Base-by-base conservation (phyloP, 495 filamentous ascomycete species). In the Xylaria cubensis region DNA sequence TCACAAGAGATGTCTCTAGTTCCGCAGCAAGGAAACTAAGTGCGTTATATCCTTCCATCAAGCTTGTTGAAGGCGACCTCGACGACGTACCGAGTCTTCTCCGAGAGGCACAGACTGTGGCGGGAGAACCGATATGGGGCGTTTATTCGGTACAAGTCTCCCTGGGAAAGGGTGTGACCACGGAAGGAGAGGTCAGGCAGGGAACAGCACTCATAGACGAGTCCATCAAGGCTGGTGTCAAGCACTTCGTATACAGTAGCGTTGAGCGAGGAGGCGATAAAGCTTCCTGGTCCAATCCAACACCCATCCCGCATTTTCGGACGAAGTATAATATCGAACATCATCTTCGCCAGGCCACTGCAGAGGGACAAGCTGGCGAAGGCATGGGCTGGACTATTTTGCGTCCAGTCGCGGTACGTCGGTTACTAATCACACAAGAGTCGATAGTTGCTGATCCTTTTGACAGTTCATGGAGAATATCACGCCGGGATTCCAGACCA, bases 231-330 rank as follows among this genome's bases (percentile, higher is more conserved):
- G 74, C 87, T 17, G 84, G 86, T 21, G 89, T 93, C 67, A 82
- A 84, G 67, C 85, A 89, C 74, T 92, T 94, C 76, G 88, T 94
- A 10, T 94, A 92, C 81, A 86, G 82, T 51, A 89, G 86, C 59
- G 90, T 92, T 8, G 92, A 94, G 74, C 89, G 92, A 4, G 90
- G 91, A 55, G 92, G 90, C 36, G 81, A 83, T 19, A 80, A 84
- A 5, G 77, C 77, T 0, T 90, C 86, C 34, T 86, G 85, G 72
- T 74, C 81, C 9, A 90, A 88, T 70, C 81, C 85, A 7, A 93
- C 92, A 0, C 78, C 84, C 0, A 83, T 94, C 55, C 89, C 90
- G 36, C 91, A 94, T 75, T 93, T 93, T 77, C 84, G 85, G 67
- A 82, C 77, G 80, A 94, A 94, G 78, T 84, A 91, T 73, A 74